Evolutionary conservation across 176 grass and related monocot species (phyloP), one percentile per base, ranked within the genome.

Genomic region (Pontederia paniculata): DNA sequence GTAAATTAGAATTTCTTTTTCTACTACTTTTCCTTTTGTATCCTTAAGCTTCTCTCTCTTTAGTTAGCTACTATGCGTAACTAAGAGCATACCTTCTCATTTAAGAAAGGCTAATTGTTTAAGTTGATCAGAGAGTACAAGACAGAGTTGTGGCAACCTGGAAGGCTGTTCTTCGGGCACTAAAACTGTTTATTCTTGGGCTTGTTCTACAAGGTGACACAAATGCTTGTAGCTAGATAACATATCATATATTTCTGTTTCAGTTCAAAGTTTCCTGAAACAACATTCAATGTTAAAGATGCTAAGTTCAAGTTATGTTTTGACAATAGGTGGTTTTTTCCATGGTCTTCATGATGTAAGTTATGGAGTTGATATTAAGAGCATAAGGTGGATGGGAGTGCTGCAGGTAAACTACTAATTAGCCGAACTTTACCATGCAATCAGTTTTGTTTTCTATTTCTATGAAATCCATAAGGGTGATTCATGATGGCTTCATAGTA

Each of bases 151-250:
- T 63, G 10, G 75, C 78, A 57, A 88, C 83, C 44, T 79, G 77
- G 51, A 88, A 82, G 57, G 84, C 78, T 7, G 11, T 79, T 4
- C 62, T 95, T 10, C 42, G 84, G 10, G 74, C 81, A 56, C 16
- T 73, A 19, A 95, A 95, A 47, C 74, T 95, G 28, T 88, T 88
- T 63, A 47, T 87, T 68, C 44, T 84, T 10, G 89, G 89, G 57
- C 64, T 95, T 15, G 15, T 95, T 41, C 65, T 95, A 2, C 84
- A 95, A 84, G 84, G 89, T 95, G 18, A 58, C 4, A 37, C 28
- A 37, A 37, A 37, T 37, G 28, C 7, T 2, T 37, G 28, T 2
- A 37, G 28, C 28, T 37, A 37, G 28, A 37, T 2, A 37, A 6
- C 0, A 37, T 37, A 37, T 37, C 28, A 2, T 37, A 37, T 37